Percentiles rank a stretch among this genome's conserved stretches.
Evolutionary conservation across 225 moss, liverwort and hornwort genomes (phyloP).

Genomic region (Pleurozium schreberi): DNA sequence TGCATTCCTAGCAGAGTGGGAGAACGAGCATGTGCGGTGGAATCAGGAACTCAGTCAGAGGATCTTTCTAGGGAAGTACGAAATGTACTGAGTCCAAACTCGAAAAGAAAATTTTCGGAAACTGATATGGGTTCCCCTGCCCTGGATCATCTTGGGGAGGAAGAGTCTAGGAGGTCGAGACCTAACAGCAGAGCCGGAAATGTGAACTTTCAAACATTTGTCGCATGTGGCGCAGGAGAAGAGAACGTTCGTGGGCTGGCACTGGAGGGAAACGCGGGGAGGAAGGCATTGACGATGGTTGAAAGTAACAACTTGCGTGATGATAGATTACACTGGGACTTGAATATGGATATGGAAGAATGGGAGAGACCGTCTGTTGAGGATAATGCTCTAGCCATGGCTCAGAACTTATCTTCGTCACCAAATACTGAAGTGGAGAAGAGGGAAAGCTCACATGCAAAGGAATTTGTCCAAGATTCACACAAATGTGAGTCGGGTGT

Average conservation of each 20-base stretch:
- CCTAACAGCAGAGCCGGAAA: background rate
- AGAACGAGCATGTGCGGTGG: background rate
- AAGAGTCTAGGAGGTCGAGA: slow-evolving; percentile 10
- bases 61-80: background rate
- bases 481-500: background rate
- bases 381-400: background rate
- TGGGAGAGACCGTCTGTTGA: slow-evolving; percentile 80
- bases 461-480: background rate
- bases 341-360: slow-evolving; percentile 99
- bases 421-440: slow-evolving; percentile 5
- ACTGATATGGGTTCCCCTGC: slow-evolving; percentile 7
- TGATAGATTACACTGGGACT: slow-evolving; percentile 91
- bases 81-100: background rate
- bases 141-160: background rate
- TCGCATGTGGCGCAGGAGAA: slow-evolving; percentile 1
- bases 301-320: slow-evolving; percentile 57
- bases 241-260: background rate
- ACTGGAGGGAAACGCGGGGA: slow-evolving; percentile 25
- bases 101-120: slow-evolving; percentile 22
- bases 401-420: background rate
- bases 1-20: background rate
- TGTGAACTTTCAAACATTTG: background rate
- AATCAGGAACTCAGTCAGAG: slow-evolving; percentile 8
- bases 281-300: slow-evolving; percentile 21
- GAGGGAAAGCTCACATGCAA: background rate